Base-by-base conservation (phyloP, 108 stramenopile genomes). In the Cyclostephanos tholiformis region DNA sequence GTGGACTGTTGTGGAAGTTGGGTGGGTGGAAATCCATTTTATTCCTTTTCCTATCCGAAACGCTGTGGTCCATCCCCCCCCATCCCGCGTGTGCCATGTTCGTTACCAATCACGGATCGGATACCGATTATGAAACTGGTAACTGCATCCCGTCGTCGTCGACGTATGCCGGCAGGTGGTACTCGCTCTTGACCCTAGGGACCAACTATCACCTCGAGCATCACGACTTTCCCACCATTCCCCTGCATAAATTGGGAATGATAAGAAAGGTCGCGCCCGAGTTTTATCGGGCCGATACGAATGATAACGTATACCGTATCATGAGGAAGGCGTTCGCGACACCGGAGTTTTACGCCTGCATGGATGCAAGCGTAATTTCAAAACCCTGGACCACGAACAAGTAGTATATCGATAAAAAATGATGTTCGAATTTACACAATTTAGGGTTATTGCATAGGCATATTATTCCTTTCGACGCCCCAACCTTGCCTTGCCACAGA, bases 121-220 rank as follows among this genome's bases (percentile, higher is more conserved):
- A 9, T 55, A 68, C 30, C 1, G 63, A 69, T 50, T 43, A 32
- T 2, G 76, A 52, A 23, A 56, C 38, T 14, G 65, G 63, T 36
- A 72, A 48, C 2, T 86, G 87, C 60, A 69, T 64, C n/a, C 91
- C 91, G 1, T 83, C 87, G 2, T 80, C 80, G 12, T 85, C 86
- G 14, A 92, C 91, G 8, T 90, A 92, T 76, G 85, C 87, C 2
- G 91, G 88, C 29, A 35, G 65, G 41, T 89, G 86, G 87, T 92
- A 92, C 76, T 88, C 87, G 16, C 36, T 87, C 2, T 75, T 89
- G 20, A 89, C 88, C 2, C 63, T 91, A 58, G 87, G 87, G 12
- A 90, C 90, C 14, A 90, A 90, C 65, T 93, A 87, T 80, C 92
- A 93, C 75, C 80, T 81, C 36, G 92, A 93, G 67, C 92, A 93